Evolutionary conservation across 805 yeast genomes (phyloP).

Genomic region (Pichia occidentalis): DNA sequence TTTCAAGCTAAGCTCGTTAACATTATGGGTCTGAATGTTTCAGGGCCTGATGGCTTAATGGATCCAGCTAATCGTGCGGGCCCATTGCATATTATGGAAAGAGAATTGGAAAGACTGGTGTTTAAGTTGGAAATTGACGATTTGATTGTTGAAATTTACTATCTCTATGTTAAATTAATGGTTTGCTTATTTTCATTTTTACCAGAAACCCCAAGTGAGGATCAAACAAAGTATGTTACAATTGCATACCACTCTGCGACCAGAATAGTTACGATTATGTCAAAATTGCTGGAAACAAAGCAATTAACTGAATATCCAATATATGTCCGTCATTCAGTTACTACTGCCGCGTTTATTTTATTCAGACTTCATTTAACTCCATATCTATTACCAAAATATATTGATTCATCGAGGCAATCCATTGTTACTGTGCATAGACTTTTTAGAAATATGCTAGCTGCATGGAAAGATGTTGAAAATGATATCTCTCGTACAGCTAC

Average conservation of each 20-base stretch:
- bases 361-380: slow-evolving; percentile 81
- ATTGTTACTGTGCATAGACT: slow-evolving; percentile 88
- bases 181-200: slow-evolving; percentile 84
- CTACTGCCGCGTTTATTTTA: slow-evolving; percentile 69
- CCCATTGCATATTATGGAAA: slow-evolving; percentile 65
- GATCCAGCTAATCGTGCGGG: slow-evolving; percentile 81
- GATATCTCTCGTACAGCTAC: slow-evolving; percentile 90
- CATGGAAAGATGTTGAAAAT: slow-evolving; percentile 87
- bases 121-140: slow-evolving; percentile 61
- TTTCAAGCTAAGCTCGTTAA: slow-evolving; percentile 80
- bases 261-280: slow-evolving; percentile 68
- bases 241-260: slow-evolving; percentile 79
- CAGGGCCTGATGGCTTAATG: slow-evolving; percentile 82
- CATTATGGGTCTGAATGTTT: slow-evolving; percentile 81
- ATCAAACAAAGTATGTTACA: slow-evolving; percentile 77
- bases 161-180: slow-evolving; percentile 70
- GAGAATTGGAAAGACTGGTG: slow-evolving; percentile 70
- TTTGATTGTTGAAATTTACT: slow-evolving; percentile 67
- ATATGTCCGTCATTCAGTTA: slow-evolving; percentile 78
- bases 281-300: slow-evolving; percentile 59
- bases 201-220: slow-evolving; percentile 84
- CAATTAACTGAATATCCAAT: slow-evolving; percentile 81
- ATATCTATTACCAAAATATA: slow-evolving; percentile 60
- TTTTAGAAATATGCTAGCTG: slow-evolving; percentile 78
- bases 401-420: slow-evolving; percentile 86